Percentiles rank a stretch among this genome's conserved stretches.
These are phyloP conservation scores for Trametes hirsuta DNA, from an alignment of 1,284 basidiomycete genomes.

Conservation along the genomic window DNA sequence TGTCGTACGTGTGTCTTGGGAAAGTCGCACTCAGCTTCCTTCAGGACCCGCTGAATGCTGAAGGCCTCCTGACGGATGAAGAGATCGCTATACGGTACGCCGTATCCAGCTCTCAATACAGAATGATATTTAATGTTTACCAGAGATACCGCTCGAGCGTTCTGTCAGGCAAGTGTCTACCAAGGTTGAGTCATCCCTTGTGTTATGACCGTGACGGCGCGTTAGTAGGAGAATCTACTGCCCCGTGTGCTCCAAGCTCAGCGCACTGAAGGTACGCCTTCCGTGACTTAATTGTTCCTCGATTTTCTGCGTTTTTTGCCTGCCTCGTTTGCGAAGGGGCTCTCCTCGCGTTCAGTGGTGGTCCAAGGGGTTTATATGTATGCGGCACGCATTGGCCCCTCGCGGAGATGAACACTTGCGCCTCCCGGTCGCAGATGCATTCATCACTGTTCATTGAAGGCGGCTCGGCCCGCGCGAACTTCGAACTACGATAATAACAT, in stretches of 20 bases:
- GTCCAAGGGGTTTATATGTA: no score
- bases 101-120: background rate
- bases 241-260: conserved; percentile 88
- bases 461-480: background rate
- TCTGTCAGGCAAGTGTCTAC: conserved; percentile 68
- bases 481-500: background rate
- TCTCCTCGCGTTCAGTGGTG: no score
- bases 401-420: no score
- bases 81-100: conserved; percentile 86
- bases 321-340: no score
- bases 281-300: no score
- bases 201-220: conserved; percentile 1
- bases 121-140: background rate
- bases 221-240: conserved; percentile 71
- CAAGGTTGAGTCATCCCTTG: background rate
- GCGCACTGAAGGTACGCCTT: conserved; percentile 76
- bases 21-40: background rate
- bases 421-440: no score
- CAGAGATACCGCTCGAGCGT: conserved; percentile 84
- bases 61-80: conserved; percentile 85
- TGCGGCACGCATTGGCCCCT: no score
- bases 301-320: no score
- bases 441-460: no score
- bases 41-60: conserved; percentile 79
- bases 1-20: background rate